A percentile compares a stretch with the other conserved stretches of the same genome.
Evolutionary conservation across 257 asterid genomes (phyloP).

Genomic region (Schizonepeta tenuifolia): DNA sequence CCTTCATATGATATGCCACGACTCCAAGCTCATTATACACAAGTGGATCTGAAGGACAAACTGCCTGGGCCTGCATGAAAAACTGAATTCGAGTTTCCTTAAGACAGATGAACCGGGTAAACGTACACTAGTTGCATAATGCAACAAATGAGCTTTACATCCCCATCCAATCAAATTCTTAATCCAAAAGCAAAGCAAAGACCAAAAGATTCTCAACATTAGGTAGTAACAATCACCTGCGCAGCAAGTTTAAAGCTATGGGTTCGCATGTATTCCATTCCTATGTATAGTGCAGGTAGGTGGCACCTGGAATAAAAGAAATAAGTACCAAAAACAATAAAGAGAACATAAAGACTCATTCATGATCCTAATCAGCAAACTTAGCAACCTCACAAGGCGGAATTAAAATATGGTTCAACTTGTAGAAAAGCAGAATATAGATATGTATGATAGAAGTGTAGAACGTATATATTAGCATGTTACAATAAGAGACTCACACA

Average conservation of each 20-base stretch:
- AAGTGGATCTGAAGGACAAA: slow-evolving; percentile 96
- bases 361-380: slow-evolving; percentile 14
- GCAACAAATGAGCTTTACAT: slow-evolving; percentile 26
- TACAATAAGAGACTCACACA: too few relatives aligned
- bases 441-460: too few relatives aligned
- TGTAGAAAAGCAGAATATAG: too few relatives aligned
- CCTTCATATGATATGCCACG: slow-evolving; percentile 97
- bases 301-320: slow-evolving; percentile 79
- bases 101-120: slow-evolving; percentile 31
- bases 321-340: slow-evolving; percentile 16
- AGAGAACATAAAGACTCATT: slow-evolving; percentile 30
- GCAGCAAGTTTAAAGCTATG: slow-evolving; percentile 98
- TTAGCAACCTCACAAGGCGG: background rate
- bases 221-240: slow-evolving; percentile 63
- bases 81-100: slow-evolving; percentile 60
- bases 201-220: slow-evolving; percentile 15
- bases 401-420: background rate
- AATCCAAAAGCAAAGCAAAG: slow-evolving; percentile 26
- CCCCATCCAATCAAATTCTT: slow-evolving; percentile 23
- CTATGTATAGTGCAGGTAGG: slow-evolving; percentile 90
- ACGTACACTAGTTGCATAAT: slow-evolving; percentile 14
- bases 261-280: slow-evolving; percentile 99
- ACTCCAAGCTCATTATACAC: slow-evolving; percentile 98
- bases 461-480: too few relatives aligned
- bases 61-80: slow-evolving; percentile 88